A percentile compares a stretch with the other conserved stretches of the same genome.
Conservation (phyloP, 345 rosid genomes). For the Abelmoschus esculentus region DNA sequence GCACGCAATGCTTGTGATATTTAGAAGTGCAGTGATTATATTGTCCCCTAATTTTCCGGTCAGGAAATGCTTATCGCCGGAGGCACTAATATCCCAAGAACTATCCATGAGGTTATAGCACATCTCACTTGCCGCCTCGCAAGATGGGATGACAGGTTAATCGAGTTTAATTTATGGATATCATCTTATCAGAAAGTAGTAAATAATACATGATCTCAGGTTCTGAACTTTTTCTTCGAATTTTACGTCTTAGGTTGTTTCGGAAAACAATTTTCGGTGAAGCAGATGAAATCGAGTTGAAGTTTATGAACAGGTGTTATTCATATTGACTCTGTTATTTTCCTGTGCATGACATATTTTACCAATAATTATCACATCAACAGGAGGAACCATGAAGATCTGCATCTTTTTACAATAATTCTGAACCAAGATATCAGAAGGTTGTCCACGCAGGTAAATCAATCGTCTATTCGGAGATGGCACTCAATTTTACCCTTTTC, state of each 20-base stretch:
- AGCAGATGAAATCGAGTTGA: constrained; percentile 63
- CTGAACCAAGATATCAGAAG: constrained; percentile 62
- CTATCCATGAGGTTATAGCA: constrained; percentile 48
- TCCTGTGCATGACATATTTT: not conserved
- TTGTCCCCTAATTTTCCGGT: constrained; percentile 4
- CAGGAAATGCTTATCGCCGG: constrained; percentile 59
- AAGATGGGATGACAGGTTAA: constrained; percentile 66
- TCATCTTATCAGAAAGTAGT: not conserved
- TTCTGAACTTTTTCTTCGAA: not conserved
- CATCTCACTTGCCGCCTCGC: constrained; percentile 56
- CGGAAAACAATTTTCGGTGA: constrained; percentile 51
- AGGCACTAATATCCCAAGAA: constrained; percentile 33
- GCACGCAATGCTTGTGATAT: not conserved
- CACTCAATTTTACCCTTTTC: not conserved
- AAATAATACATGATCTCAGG: not conserved
- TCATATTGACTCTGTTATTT: not conserved
- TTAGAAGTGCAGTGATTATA: not conserved
- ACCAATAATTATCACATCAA: constrained; percentile 1
- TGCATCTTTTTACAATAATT: constrained; percentile 40
- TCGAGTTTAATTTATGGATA: not conserved
- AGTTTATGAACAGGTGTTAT: constrained; percentile 58
- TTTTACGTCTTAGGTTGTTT: constrained; percentile 33
- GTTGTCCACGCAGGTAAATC: constrained; percentile 48
- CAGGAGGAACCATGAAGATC: constrained; percentile 57
- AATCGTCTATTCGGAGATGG: not conserved